These are phyloP conservation scores for Myriosclerotinia curreyana DNA, from an alignment of 2,329 filamentous ascomycete genomes.

Conservation along the genomic window DNA sequence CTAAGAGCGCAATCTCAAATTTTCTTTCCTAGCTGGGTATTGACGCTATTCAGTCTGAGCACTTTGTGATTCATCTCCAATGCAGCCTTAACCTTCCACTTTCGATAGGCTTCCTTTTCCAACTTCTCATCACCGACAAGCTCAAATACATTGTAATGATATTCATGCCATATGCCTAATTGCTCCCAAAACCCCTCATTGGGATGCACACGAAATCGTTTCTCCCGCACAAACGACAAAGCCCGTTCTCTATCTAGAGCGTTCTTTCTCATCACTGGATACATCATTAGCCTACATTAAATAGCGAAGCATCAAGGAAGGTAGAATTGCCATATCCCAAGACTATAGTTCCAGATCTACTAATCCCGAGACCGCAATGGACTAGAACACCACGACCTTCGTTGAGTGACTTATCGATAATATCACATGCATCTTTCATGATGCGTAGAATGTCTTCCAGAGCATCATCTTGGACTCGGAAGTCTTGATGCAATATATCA, in stretches of 20 bases:
- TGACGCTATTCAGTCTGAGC: not conserved
- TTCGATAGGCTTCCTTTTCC: not conserved
- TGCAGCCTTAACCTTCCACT: not conserved
- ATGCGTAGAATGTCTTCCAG: not conserved
- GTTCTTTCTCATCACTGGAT: not conserved
- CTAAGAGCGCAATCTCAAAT: not conserved
- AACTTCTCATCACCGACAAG: not conserved
- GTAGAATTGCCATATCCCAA: not conserved
- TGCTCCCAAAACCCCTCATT: slow-evolving; percentile 5
- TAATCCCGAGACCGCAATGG: slow-evolving; percentile 8
- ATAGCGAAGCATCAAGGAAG: not conserved
- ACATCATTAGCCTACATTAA: not conserved
- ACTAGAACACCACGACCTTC: not conserved
- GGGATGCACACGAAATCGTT: not conserved
- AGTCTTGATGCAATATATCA: not conserved
- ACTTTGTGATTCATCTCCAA: not conserved
- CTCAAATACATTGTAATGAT: slow-evolving; percentile 2
- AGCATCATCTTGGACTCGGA: slow-evolving; percentile 3
- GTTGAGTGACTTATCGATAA: not conserved
- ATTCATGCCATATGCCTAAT: not conserved
- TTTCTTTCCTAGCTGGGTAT: not conserved
- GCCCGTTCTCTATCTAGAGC: not conserved
- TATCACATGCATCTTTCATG: not conserved
- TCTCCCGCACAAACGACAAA: not conserved
- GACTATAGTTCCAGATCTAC: slow-evolving; percentile 1